Percentiles rank a stretch among this genome's conserved stretches.
These are phyloP conservation scores for Talaromyces amestolkiae DNA, from an alignment of 2,329 filamentous ascomycete genomes.

Conservation along the genomic window DNA sequence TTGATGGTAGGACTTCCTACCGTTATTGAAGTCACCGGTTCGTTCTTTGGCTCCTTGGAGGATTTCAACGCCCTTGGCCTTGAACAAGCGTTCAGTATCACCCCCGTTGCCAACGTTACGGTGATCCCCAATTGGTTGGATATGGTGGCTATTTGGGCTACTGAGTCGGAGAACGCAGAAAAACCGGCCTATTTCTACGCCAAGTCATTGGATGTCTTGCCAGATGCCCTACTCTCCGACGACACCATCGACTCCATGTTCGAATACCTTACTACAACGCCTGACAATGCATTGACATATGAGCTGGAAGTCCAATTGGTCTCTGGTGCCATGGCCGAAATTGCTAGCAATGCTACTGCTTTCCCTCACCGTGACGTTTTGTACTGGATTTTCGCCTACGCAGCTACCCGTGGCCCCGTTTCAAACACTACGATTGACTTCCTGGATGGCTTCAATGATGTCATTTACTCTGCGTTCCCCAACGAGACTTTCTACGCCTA, in stretches of 20 bases:
- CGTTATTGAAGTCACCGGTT: conserved; percentile 58
- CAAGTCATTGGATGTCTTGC: conserved; percentile 56
- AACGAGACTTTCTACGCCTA: conserved; percentile 52
- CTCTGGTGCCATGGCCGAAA: conserved; percentile 60
- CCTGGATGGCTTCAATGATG: conserved; percentile 51
- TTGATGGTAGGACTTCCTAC: conserved; percentile 57
- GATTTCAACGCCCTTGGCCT: conserved; percentile 51
- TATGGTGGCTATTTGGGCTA: conserved; percentile 26
- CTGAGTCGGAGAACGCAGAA: conserved; percentile 33
- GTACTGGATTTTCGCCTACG: conserved; percentile 64
- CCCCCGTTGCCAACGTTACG: conserved; percentile 21
- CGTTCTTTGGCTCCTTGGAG: conserved; percentile 58
- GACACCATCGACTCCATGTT: conserved; percentile 52
- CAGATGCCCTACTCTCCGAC: conserved; percentile 49
- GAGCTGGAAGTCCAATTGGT: conserved; percentile 62
- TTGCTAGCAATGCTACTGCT: conserved; percentile 55
- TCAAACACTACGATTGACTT: conserved; percentile 50
- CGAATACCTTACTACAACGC: conserved; percentile 50
- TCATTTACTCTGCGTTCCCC: conserved; percentile 30
- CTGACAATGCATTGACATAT: conserved; percentile 56
- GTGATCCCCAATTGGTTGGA: conserved; percentile 31
- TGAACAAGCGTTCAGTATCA: conserved; percentile 26
- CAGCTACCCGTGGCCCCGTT: conserved; percentile 46
- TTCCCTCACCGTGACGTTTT: conserved; percentile 64
- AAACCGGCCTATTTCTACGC: conserved; percentile 53